These are phyloP conservation scores for Polytrichum commune DNA, from an alignment of 225 moss, liverwort and hornwort species.

Conservation along the genomic window DNA sequence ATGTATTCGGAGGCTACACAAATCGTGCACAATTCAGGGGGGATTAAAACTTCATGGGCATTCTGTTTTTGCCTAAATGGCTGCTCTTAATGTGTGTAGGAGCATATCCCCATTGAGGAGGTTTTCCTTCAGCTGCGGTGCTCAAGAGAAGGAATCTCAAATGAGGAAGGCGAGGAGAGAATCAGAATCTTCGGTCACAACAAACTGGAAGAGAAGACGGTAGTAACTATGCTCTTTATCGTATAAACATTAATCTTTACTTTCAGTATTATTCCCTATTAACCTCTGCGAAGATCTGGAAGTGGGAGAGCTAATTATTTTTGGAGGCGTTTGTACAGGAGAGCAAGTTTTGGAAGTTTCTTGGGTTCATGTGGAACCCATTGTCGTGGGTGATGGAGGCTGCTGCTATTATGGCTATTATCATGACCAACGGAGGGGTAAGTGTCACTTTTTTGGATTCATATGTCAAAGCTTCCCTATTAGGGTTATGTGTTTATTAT, in stretches of 20 bases:
- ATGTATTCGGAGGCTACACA: too few relatives aligned
- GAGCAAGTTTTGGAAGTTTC: constrained; percentile 41
- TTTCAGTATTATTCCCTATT: too few relatives aligned
- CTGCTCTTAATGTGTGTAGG: constrained; percentile 31
- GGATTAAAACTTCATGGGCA: too few relatives aligned
- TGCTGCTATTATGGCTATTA: constrained; percentile 49
- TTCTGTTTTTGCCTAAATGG: too few relatives aligned
- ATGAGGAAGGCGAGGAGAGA: constrained; percentile 36
- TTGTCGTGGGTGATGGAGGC: constrained; percentile 54
- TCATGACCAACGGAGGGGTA: constrained; percentile 37
- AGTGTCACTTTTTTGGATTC: neutral
- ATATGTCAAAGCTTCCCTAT: too few relatives aligned
- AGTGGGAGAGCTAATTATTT: too few relatives aligned
- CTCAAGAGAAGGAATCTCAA: constrained; percentile 25
- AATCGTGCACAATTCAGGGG: too few relatives aligned
- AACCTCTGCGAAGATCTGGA: too few relatives aligned
- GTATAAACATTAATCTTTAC: too few relatives aligned
- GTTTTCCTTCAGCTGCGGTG: constrained; percentile 58
- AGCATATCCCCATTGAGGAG: constrained; percentile 72
- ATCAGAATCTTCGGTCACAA: constrained; percentile 66
- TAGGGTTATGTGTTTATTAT: neutral
- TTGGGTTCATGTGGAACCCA: constrained; percentile 53
- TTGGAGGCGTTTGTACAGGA: constrained; percentile 20
- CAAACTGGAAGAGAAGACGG: constrained; percentile 65
- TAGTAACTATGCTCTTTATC: too few relatives aligned